Conservation (phyloP, 495 filamentous ascomycete genomes). For the Achaetomiella virescens region DNA sequence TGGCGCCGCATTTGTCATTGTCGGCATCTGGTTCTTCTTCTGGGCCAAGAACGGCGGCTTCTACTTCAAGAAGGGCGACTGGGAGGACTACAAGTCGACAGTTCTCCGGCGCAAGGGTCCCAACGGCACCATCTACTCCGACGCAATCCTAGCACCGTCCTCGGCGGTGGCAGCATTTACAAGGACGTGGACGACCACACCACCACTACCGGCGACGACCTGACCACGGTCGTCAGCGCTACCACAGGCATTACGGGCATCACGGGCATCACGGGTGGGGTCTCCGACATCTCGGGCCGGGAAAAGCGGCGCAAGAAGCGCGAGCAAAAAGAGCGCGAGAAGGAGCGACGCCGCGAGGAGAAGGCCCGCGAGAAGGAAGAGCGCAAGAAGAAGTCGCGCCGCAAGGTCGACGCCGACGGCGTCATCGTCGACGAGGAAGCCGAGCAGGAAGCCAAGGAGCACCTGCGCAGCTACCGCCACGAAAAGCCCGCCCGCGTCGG, state of each 20-base stretch:
- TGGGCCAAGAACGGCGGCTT: slow-evolving; percentile 96
- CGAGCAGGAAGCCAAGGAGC: slow-evolving; percentile 59
- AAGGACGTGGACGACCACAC: slow-evolving; percentile 56
- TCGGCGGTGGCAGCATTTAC: slow-evolving; percentile 73
- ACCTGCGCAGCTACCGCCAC: slow-evolving; percentile 65
- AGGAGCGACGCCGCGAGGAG: slow-evolving; percentile 40
- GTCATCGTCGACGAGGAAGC: slow-evolving; percentile 49
- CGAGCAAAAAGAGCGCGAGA: slow-evolving; percentile 45
- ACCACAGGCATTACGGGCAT: slow-evolving; percentile 40
- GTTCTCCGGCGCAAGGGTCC: slow-evolving; percentile 89
- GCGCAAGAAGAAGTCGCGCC: slow-evolving; percentile 27
- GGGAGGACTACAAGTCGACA: slow-evolving; percentile 97
- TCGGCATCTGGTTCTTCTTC: slow-evolving; percentile 94
- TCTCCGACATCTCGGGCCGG: slow-evolving; percentile 40
- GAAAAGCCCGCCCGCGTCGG: slow-evolving; percentile 81
- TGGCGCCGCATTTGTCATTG: slow-evolving; percentile 68
- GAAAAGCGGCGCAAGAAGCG: slow-evolving; percentile 43
- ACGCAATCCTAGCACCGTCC: slow-evolving; percentile 72
- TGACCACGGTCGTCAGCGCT: slow-evolving; percentile 32
- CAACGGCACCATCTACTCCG: slow-evolving; percentile 73
- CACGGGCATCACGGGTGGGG: slow-evolving; percentile 44
- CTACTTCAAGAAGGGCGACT: slow-evolving; percentile 74
- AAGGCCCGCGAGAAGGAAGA: slow-evolving; percentile 41
- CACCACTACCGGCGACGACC: slow-evolving; percentile 38
- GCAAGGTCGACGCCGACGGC: slow-evolving; percentile 41